phyloP scores from a whole-genome alignment of 169 alveolate species.

The Plasmodium billcollinsi region DNA sequence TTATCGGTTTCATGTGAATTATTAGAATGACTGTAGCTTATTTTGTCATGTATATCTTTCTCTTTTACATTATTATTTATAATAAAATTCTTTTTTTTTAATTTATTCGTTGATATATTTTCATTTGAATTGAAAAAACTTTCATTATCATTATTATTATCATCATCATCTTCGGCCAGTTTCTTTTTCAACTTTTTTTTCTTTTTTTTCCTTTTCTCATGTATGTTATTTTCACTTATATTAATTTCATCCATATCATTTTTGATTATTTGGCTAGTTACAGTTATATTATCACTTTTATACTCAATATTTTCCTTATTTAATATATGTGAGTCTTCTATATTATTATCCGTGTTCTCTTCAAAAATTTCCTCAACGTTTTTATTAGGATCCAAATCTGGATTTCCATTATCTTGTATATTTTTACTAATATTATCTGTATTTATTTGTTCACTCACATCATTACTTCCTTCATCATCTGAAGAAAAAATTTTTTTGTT shows the following conservation, averaged over 20 bases:
- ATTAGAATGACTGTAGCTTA: background rate
- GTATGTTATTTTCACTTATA: too few species aligned
- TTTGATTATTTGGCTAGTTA: too few species aligned
- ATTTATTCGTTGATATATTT: background rate
- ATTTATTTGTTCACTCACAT: slow-evolving; percentile 1
- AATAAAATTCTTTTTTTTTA: background rate
- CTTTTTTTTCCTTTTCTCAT: too few species aligned
- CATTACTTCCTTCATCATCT: slow-evolving; percentile 19
- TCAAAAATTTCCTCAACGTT: background rate
- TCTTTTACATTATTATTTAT: background rate
- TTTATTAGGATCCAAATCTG: background rate
- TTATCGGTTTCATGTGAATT: background rate
- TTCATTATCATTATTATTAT: background rate
- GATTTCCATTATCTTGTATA: background rate
- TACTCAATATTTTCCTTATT: background rate
- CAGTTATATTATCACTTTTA: background rate
- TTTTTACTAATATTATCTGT: slow-evolving; percentile 2
- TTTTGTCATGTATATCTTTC: background rate
- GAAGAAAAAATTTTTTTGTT: slow-evolving; percentile 11
- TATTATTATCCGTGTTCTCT: background rate
- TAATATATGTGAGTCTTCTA: background rate
- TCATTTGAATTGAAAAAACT: background rate
- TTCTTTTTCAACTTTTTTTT: too few species aligned
- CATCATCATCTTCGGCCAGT: slow-evolving; percentile 1
- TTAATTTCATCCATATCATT: too few species aligned